Percentiles rank a stretch among this genome's conserved stretches.
Conservation (phyloP, 371 early-diverging fungal species). For the Mortierella sp. region DNA sequence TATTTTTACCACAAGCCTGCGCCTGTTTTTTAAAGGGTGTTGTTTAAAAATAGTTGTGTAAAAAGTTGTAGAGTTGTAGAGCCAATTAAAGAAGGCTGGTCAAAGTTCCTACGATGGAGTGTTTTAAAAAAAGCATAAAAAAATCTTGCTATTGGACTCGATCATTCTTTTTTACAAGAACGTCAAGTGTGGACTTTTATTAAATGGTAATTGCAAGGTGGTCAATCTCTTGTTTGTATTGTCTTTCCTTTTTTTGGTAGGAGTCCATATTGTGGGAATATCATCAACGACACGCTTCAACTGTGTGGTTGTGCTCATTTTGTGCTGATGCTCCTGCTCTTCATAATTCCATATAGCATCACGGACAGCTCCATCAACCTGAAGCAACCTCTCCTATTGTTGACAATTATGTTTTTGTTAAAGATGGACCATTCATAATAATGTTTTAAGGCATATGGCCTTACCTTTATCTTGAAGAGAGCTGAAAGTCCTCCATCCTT, state of each 20-base stretch:
- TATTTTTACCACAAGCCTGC: no score
- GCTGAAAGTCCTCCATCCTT: neutral
- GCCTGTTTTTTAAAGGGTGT: no score
- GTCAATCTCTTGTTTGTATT: neutral
- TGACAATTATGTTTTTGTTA: neutral
- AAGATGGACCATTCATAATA: neutral
- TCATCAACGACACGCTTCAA: neutral
- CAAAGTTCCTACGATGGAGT: no score
- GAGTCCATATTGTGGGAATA: neutral
- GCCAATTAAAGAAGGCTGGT: no score
- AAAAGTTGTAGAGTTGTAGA: no score
- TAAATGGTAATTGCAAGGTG: neutral
- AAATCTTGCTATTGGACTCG: no score
- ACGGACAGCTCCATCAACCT: neutral
- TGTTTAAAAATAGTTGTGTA: no score
- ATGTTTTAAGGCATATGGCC: neutral
- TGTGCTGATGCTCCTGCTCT: neutral
- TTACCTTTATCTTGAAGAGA: neutral
- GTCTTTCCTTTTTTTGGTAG: constrained; percentile 48
- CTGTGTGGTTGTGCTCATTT: neutral
- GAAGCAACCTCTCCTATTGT: neutral
- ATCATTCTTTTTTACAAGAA: neutral
- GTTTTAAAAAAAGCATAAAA: no score
- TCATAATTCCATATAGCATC: neutral
- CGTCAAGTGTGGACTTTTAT: neutral